Base-by-base conservation (phyloP, 176 grass and related monocot genomes). In the Melocanna baccifera region DNA sequence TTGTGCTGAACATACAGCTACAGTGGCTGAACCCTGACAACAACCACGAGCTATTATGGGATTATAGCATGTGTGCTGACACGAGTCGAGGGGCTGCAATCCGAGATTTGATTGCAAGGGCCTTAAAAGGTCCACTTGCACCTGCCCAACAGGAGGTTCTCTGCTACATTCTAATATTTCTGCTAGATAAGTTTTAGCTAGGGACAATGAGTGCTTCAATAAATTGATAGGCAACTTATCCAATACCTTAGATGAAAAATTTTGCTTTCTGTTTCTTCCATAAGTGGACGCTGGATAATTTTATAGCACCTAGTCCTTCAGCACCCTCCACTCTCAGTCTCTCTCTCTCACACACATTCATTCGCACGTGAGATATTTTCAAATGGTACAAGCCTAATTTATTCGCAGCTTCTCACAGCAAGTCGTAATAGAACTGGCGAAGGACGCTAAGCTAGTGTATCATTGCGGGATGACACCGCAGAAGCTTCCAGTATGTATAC, bases 121-220 rank as follows among this genome's bases (percentile, higher is more conserved):
- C 97, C 77, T 90, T 96, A 70, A 99, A 94, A 87, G 97, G 97
- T 80, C 97, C 97, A 76, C 91, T 99, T 76, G 89, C 67, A 86
- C 97, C 97, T 86, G 78, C 88, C 39, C 97, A 96, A 92, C 97
- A 99, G 78, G 97, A 99, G 97, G 97, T 99, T 89, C 89, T 78
- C 73, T 84, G 81, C 89, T 89, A 84, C 81, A 87, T 84, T 89
- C 75, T 88, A 81, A 59, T 83, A 79, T 81, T 83, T 84, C 43
- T 75, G 22, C 62, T 80, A 90, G 26, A 80, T 68, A 41, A 80
- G 12, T 76, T 84, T 16, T 62, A 62, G 22, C 28, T 74, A 69
- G 19, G 61, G 36, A 85, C 12, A 53, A 83, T 41, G 20, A 43
- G 13, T 7, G 14, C 59, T 76, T 48, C 30, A 57, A 10, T 58